Conservation (phyloP, 441 rosid species). For the Biscutella auriculata region DNA sequence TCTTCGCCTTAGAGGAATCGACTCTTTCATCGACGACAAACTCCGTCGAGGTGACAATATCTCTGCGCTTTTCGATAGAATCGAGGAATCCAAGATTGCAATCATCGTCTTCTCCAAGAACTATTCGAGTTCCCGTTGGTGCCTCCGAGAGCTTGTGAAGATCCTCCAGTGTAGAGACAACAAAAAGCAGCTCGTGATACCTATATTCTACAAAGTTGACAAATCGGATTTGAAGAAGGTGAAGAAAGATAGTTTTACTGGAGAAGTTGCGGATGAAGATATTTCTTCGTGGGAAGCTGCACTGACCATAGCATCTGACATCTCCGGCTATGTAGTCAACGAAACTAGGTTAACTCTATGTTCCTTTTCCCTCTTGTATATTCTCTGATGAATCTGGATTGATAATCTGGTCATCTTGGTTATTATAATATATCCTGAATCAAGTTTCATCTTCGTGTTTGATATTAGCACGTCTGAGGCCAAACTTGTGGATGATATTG, state of each 20-base stretch:
- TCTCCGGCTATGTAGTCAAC: slow-evolving; percentile 7
- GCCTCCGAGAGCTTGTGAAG: slow-evolving; percentile 22
- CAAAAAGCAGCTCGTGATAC: slow-evolving; percentile 12
- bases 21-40: slow-evolving; percentile 16
- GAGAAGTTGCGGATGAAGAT: slow-evolving; percentile 2
- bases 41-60: slow-evolving; percentile 16
- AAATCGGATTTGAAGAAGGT: slow-evolving; percentile 5
- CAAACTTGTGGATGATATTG: slow-evolving; percentile 23
- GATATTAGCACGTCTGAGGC: slow-evolving; percentile 30
- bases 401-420: too few species aligned
- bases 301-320: slow-evolving; percentile 8
- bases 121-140: slow-evolving; percentile 15
- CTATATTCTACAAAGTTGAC: slow-evolving; percentile 18
- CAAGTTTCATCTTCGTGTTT: neutral
- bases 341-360: slow-evolving; percentile 4
- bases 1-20: slow-evolving; percentile 1
- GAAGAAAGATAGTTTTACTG: slow-evolving; percentile 8
- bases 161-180: slow-evolving; percentile 6
- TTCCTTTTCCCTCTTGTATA: neutral
- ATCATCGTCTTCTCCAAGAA: slow-evolving; percentile 18
- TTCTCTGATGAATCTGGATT: too few species aligned
- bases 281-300: slow-evolving; percentile 15
- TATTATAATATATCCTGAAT: too few species aligned
- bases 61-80: slow-evolving; percentile 15
- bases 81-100: slow-evolving; percentile 15